These are phyloP conservation scores for Chamaenerion angustifolium DNA, from an alignment of 345 rosid species.

Conservation along the genomic window DNA sequence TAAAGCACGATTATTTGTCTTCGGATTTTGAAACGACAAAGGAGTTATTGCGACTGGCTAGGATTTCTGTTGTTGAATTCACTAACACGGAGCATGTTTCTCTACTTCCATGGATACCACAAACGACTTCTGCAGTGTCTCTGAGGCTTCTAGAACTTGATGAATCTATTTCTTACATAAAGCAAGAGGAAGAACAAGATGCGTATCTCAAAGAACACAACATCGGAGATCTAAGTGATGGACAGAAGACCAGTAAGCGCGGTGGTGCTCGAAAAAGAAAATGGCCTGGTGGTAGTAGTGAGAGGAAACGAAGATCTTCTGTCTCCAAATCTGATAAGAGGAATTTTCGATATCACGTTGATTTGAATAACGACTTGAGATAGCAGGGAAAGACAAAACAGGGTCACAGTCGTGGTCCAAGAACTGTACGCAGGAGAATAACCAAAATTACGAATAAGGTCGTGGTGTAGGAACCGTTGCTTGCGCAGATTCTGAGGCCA, in stretches of 20 bases:
- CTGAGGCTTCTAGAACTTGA: slow-evolving; percentile 82
- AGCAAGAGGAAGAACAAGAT: slow-evolving; percentile 30
- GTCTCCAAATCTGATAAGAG: slow-evolving; percentile 27
- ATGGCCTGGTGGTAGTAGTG: slow-evolving; percentile 18
- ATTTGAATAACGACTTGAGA: slow-evolving; percentile 21
- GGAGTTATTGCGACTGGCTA: too few species aligned
- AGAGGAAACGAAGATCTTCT: slow-evolving; percentile 33
- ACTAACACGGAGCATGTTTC: slow-evolving; percentile 60
- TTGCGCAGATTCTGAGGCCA: slow-evolving; percentile 10
- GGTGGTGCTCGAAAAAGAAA: slow-evolving; percentile 27
- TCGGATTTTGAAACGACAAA: slow-evolving; percentile 52
- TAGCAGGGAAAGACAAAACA: slow-evolving; percentile 23
- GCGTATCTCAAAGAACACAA: slow-evolving; percentile 18
- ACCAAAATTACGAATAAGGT: slow-evolving; percentile 27
- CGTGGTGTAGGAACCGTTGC: too few species aligned
- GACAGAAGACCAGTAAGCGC: slow-evolving; percentile 42
- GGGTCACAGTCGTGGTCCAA: slow-evolving; percentile 49
- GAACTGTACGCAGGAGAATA: slow-evolving; percentile 74
- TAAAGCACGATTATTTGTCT: slow-evolving; percentile 49
- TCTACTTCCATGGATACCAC: slow-evolving; percentile 94
- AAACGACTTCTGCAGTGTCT: slow-evolving; percentile 68
- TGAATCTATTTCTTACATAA: slow-evolving; percentile 36
- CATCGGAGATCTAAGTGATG: too few species aligned
- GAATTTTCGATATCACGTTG: slow-evolving; percentile 23
- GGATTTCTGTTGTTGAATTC: too few species aligned